Base-by-base conservation (phyloP, 1,284 basidiomycete species). In the Ganoderma leucocontextum region DNA sequence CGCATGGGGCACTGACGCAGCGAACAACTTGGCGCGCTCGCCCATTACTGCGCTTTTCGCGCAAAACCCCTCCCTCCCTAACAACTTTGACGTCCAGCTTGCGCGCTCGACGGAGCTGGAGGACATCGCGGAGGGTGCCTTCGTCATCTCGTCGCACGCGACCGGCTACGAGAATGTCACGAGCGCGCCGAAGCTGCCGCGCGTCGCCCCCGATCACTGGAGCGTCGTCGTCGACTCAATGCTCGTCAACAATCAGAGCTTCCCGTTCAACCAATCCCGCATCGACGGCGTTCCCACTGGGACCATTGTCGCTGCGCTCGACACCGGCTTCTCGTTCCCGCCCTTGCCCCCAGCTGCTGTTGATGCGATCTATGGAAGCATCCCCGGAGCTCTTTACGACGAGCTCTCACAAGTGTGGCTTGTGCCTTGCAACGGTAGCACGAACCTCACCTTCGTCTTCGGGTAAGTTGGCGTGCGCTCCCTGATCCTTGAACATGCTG, bases 171-270 rank as follows among this genome's bases (percentile, higher is more conserved):
- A 73, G 61, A 60, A 68, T n/a, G 69, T 80, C 47, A 53, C 64
- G 5, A n/a, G 70, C 42, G 73, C 76, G 57, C 75, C 78, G 13
- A 70, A 73, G 70, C 75, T 80, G 22, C 70, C 67, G 80, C 85
- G 74, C 85, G 91, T 60, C 86, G 76, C 72, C 70, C 74, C 79
- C 85, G 91, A 75, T 25, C 72, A 77, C 29, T 80, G 78, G 79
- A 75, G 74, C 29, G 68, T 77, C 10, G 63, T 75, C 19, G 68
- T 80, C 63, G 79, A 79, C 70, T 70, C 71, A 44, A 74, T 80
- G 73, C 69, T 66, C 10, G 70, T 80, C 59, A 78, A 79, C 71
- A 78, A 77, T 41, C 53, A 74, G 67, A 44, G 63, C 44, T 77
- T 78, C 71, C 9, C 70, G 60, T 77, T 79, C 71, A 77, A 77